These are phyloP conservation scores for Platanus orientalis DNA, from an alignment of 164 flowering plant genomes.

Conservation along the genomic window DNA sequence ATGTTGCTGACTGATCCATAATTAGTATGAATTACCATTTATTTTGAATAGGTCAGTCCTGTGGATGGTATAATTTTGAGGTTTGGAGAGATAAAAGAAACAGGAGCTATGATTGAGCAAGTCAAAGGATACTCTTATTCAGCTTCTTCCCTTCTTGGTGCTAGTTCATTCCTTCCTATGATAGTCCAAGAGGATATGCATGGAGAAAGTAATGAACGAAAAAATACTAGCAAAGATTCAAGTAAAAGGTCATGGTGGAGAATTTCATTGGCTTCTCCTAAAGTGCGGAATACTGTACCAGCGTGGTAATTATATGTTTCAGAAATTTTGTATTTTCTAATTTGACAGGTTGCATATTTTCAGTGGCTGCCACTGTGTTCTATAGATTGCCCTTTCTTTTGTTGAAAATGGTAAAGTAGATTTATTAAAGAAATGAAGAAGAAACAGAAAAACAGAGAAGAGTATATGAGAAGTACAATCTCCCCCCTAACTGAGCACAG, in stretches of 20 bases:
- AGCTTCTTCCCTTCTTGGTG: conserved; percentile 78
- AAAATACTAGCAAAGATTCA: conserved; percentile 20
- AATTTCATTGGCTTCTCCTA: conserved; percentile 83
- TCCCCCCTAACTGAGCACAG: too few relatives aligned
- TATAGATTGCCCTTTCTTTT: too few relatives aligned
- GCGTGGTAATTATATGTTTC: conserved; percentile 44
- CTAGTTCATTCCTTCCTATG: conserved; percentile 53
- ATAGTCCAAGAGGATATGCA: conserved; percentile 25
- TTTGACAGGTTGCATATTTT: too few relatives aligned
- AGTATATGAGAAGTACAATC: too few relatives aligned
- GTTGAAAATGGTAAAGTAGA: too few relatives aligned
- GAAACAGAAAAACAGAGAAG: too few relatives aligned
- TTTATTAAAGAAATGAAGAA: too few relatives aligned
- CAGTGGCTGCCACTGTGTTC: too few relatives aligned
- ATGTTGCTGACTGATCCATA: neutral
- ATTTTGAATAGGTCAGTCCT: conserved; percentile 71
- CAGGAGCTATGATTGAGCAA: conserved; percentile 91
- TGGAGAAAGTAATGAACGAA: conserved; percentile 29
- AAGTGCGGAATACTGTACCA: conserved; percentile 45
- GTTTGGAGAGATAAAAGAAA: conserved; percentile 80
- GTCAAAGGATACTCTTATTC: conserved; percentile 94
- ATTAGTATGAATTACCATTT: neutral
- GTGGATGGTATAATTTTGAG: conserved; percentile 86
- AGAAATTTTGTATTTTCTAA: too few relatives aligned
- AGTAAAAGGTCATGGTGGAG: conserved; percentile 78